Evolutionary conservation across 768 basidiomycete species (phyloP), one percentile per base, ranked within the genome.

Genomic region (Termitomyces sp.): DNA sequence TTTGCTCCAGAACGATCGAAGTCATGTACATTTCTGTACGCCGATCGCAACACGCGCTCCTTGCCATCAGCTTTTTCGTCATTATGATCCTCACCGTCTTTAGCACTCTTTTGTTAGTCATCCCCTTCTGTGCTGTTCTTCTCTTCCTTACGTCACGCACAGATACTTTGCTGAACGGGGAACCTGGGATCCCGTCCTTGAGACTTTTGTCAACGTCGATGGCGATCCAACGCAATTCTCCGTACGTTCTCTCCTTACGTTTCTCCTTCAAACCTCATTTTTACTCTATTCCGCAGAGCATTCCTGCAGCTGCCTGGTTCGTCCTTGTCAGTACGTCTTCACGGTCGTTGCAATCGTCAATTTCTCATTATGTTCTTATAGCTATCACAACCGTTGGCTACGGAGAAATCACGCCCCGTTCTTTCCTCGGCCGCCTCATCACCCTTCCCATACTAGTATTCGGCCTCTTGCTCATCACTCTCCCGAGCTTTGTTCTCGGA

Each of bases 151-250:
- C 29, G 33, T 34, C 2, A 29, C 8, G 5, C 1, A 1, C 24
- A 90, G 90, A 60, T 95, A 94, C 67, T 96, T 96, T 65, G 87
- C 87, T 2, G 94, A 97, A 72, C 78, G 94, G 20, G 94, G 94
- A 0, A 87, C 87, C 1, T 97, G 94, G 94, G 93, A 95, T 60
- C 82, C 83, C 7, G 80, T 80, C 1, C 72, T 96, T 0, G 87
- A 84, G 44, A 87, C 83, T 4, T 97, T 94, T 66, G 81, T 94
- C 50, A 91, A 94, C 65, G 80, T 83, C 0, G 91, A 95, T 57
- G 94, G 94, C 3, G 89, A 91, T 64, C 87, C 88, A 0, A 83
- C 85, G 6, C 87, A 90, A 59, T 92, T 93, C 62, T 81, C 86
- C 29, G 88, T 87, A 68, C 54, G 83, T 68, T 1, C 22, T 49